A percentile compares a stretch with the other conserved stretches of the same genome.
Evolutionary conservation across 2,329 filamentous ascomycete species (phyloP).

Genomic region (Pseudogymnoascus sp.): DNA sequence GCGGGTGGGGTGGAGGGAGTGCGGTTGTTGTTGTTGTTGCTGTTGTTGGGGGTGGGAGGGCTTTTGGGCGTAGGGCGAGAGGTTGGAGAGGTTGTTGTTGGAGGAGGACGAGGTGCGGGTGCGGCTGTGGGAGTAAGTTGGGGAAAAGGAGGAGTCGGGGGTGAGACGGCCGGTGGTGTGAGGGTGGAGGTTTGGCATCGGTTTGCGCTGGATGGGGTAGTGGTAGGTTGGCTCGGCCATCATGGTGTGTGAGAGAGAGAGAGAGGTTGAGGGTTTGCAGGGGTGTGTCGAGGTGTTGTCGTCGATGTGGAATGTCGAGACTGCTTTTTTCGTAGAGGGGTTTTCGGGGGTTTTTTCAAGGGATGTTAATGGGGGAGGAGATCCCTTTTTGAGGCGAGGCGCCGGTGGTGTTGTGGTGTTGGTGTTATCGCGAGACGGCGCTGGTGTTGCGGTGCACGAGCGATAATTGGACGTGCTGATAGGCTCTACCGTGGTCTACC

Average conservation of each 20-base stretch:
- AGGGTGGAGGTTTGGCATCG: slow-evolving; percentile 4
- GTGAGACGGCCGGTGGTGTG: slow-evolving; percentile 22
- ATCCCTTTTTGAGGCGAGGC: background rate
- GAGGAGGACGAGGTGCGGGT: slow-evolving; percentile 34
- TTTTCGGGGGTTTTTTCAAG: background rate
- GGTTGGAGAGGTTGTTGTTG: slow-evolving; percentile 33
- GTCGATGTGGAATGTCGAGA: background rate
- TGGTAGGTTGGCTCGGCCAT: slow-evolving; percentile 3
- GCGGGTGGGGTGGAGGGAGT: too few relatives aligned
- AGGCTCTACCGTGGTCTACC: background rate
- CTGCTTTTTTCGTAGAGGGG: background rate
- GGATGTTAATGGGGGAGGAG: background rate
- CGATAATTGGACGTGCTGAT: background rate
- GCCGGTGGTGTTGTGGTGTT: background rate
- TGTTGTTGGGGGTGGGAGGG: slow-evolving; percentile 17
- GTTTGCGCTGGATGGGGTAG: slow-evolving; percentile 8
- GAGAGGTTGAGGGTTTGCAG: background rate
- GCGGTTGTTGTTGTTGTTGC: slow-evolving; percentile 25
- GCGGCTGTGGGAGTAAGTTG: slow-evolving; percentile 27
- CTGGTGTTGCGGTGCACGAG: background rate
- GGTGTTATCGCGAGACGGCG: background rate
- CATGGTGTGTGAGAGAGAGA: background rate
- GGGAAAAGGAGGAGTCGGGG: slow-evolving; percentile 14
- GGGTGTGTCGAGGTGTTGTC: background rate
- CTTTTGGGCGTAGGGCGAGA: slow-evolving; percentile 28